phyloP scores from a whole-genome alignment of 176 grass and related monocot genomes.

The Secale cereale region DNA sequence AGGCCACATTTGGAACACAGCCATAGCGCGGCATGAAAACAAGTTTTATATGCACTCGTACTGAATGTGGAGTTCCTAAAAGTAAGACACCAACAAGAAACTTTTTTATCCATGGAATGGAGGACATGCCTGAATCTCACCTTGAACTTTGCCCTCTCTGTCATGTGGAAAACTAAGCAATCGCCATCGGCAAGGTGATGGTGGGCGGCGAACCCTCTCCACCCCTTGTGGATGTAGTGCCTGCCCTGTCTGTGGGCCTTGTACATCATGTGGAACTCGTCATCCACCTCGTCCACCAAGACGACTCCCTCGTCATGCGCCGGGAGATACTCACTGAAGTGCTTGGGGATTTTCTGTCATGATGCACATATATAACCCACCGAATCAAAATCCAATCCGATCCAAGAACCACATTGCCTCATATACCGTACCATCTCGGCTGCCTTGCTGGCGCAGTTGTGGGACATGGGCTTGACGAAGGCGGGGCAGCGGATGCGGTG shows the following conservation, averaged over 20 bases:
- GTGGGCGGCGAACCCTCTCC: conserved; percentile 56
- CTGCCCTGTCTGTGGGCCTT: conserved; percentile 21
- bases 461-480: too few relatives aligned
- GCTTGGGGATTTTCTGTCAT: conserved; percentile 39
- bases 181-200: conserved; percentile 72
- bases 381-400: too few relatives aligned
- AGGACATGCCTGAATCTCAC: conserved; percentile 18
- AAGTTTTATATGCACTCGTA: not conserved
- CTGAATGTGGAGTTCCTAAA: not conserved
- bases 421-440: too few relatives aligned
- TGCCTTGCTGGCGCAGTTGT: too few relatives aligned
- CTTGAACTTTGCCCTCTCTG: conserved; percentile 44
- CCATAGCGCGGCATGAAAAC: not conserved
- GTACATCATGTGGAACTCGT: conserved; percentile 48
- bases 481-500: too few relatives aligned
- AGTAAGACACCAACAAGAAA: too few relatives aligned
- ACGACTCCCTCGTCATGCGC: conserved; percentile 34
- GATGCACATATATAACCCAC: not conserved
- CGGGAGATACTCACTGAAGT: conserved; percentile 48
- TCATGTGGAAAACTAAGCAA: conserved; percentile 62
- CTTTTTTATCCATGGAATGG: not conserved
- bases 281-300: conserved; percentile 47
- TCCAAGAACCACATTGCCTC: too few relatives aligned
- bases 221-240: conserved; percentile 26
- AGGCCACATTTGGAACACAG: too few relatives aligned